phyloP scores from a whole-genome alignment of 139 green algal genomes.

The Closterium sp. region DNA sequence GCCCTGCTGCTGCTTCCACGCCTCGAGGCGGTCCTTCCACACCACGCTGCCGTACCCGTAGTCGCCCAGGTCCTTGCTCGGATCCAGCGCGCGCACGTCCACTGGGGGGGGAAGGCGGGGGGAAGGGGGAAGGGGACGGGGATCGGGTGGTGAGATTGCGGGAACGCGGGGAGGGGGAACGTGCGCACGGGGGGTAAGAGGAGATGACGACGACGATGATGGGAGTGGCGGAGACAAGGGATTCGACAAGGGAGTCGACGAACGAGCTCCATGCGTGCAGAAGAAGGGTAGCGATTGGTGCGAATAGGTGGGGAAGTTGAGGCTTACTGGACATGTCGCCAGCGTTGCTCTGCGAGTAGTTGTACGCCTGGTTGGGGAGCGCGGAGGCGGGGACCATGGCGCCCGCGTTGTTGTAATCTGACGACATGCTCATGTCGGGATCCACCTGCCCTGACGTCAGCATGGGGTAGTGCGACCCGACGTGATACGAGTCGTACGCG shows the following conservation, averaged over 20 bases:
- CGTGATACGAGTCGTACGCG: constrained; percentile 3
- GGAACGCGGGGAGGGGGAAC: background rate
- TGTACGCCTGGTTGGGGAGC: background rate
- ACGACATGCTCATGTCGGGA: background rate
- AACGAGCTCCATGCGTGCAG: background rate
- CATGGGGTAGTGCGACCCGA: background rate
- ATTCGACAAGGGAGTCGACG: background rate
- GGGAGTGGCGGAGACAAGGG: background rate
- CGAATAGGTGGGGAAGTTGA: background rate
- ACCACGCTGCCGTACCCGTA: constrained; percentile 52
- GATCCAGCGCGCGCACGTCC: constrained; percentile 14
- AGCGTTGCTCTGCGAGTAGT: background rate
- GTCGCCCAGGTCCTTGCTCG: constrained; percentile 31
- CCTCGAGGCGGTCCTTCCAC: constrained; percentile 41
- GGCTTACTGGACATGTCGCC: background rate
- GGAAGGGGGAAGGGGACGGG: too few relatives aligned
- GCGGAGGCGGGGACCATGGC: background rate
- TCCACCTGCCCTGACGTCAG: constrained; percentile 4
- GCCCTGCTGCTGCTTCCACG: constrained; percentile 32
- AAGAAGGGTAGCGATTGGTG: background rate
- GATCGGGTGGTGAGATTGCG: too few relatives aligned
- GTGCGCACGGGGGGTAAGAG: too few relatives aligned
- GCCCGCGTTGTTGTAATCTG: background rate
- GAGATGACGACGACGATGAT: background rate
- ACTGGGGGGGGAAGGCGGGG: too few relatives aligned